Evolutionary conservation across 2,329 filamentous ascomycete species (phyloP), one percentile per base, ranked within the genome.

Genomic region (Calonectria hawksworthii): DNA sequence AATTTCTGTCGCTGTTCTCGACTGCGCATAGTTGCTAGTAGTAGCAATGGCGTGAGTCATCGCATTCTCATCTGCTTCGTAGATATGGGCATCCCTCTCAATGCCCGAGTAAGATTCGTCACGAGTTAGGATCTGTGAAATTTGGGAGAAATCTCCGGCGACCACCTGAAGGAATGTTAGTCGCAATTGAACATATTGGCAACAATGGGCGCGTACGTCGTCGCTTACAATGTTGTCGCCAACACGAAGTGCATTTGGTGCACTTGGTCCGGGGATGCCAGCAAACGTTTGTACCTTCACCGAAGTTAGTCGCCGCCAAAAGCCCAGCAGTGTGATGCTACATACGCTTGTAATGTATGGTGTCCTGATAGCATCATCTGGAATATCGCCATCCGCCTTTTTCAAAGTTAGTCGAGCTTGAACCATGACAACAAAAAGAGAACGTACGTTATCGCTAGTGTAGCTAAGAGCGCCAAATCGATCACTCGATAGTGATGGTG

Each of bases 361-460:
- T 74, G 61, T 64, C 34, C 36, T 56, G 30, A 68, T 38, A 44
- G 44, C 61, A 41, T 72, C 63, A 64, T 8, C 30, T 67, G 51
- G 67, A 64, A 70, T 73, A 73, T 70, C 70, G n/a, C 63, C 67
- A 69, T 52, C 61, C 68, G 77, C 74, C 80, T 81, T 82, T 78
- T 78, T 38, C 68, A 59, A 69, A 76, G 69, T 82, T 79, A 82
- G 80, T 76, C 65, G 75, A 32, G 59, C 47, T 21, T 47, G 56
- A 32, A 34, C 23, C 9, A 51, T 23, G 4, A 34, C 4, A 6
- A 30, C 28, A 4, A 34, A 16, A 59, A 16, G 41, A 52, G 36
- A 18, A 79, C 78, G 63, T 80, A 80, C 79, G 74, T 77, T 76
- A 51, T 44, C 71, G 61, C 50, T 75, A 59, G 54, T 67, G 70